Conservation (phyloP, 768 basidiomycete genomes). For the Wakefieldia striispora region DNA sequence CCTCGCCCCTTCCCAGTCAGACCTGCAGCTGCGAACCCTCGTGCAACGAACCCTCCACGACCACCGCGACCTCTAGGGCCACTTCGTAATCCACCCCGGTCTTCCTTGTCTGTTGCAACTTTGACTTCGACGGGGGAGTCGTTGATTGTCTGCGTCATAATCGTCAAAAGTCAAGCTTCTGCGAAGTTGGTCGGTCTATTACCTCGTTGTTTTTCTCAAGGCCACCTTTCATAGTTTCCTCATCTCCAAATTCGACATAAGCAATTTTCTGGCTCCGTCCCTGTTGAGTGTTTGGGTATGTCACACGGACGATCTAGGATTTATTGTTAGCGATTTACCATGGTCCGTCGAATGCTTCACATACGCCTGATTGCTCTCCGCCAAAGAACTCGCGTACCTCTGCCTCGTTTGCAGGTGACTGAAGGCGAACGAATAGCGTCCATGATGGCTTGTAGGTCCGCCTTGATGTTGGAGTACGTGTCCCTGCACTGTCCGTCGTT, state of each 20-base stretch:
- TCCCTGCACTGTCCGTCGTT: slow-evolving; percentile 56
- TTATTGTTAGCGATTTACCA: neutral
- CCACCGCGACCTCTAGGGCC: slow-evolving; percentile 55
- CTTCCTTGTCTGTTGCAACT: slow-evolving; percentile 62
- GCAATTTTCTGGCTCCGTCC: slow-evolving; percentile 60
- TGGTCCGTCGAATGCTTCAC: slow-evolving; percentile 23
- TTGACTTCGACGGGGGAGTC: slow-evolving; percentile 65
- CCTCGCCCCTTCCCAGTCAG: slow-evolving; percentile 41
- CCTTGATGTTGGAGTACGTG: slow-evolving; percentile 68
- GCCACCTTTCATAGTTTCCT: slow-evolving; percentile 79
- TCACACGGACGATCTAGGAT: slow-evolving; percentile 64
- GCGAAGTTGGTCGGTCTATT: slow-evolving; percentile 14
- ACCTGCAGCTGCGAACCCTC: slow-evolving; percentile 70
- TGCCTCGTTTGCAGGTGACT: slow-evolving; percentile 49
- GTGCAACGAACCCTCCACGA: slow-evolving; percentile 50
- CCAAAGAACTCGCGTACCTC: slow-evolving; percentile 78
- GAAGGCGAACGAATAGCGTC: slow-evolving; percentile 81
- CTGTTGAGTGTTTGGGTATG: slow-evolving; percentile 47
- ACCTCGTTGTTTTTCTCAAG: slow-evolving; percentile 76
- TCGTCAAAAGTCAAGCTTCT: slow-evolving; percentile 6
- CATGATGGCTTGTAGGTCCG: slow-evolving; percentile 70
- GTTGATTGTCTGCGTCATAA: slow-evolving; percentile 57
- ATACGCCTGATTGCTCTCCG: slow-evolving; percentile 64
- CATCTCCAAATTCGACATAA: slow-evolving; percentile 89
- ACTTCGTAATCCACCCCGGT: slow-evolving; percentile 41